phyloP scores from a whole-genome alignment of 2,329 filamentous ascomycete species.

The Paramyrothecium roridum region DNA sequence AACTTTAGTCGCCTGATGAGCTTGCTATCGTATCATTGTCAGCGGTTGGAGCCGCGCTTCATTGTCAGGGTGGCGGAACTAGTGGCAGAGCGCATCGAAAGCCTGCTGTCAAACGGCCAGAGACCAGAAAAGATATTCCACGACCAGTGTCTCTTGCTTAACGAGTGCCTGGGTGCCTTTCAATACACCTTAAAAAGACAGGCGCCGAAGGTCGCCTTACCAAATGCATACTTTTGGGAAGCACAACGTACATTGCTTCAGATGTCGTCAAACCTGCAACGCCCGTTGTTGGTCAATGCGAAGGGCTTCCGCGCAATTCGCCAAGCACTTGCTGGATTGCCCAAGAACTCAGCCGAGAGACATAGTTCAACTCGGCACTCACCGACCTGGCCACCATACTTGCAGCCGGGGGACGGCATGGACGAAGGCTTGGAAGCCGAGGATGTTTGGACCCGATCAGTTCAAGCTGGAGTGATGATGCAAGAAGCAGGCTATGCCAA shows the following conservation, averaged over 20 bases:
- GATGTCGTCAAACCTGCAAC: constrained; percentile 44
- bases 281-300: constrained; percentile 47
- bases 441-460: constrained; percentile 51
- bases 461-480: constrained; percentile 51
- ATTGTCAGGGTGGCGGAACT: constrained; percentile 24
- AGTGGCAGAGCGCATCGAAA: constrained; percentile 21
- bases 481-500: constrained; percentile 54
- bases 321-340: constrained; percentile 48
- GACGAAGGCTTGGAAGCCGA: constrained; percentile 51
- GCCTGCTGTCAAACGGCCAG: constrained; percentile 8
- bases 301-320: constrained; percentile 53
- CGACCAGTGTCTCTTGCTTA: constrained; percentile 27
- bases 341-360: constrained; percentile 49
- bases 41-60: constrained; percentile 28
- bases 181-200: constrained; percentile 18
- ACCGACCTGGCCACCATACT: constrained; percentile 59
- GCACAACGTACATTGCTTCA: constrained; percentile 53
- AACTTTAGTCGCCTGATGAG: constrained; percentile 20
- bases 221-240: constrained; percentile 44
- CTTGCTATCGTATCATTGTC: constrained; percentile 24
- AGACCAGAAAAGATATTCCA: constrained; percentile 16
- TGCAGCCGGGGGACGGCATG: constrained; percentile 53
- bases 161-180: constrained; percentile 21
- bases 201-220: constrained; percentile 16
- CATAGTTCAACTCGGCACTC: constrained; percentile 45